Conservation (phyloP, 306 rosid genomes). For the Cicer yamashitae region DNA sequence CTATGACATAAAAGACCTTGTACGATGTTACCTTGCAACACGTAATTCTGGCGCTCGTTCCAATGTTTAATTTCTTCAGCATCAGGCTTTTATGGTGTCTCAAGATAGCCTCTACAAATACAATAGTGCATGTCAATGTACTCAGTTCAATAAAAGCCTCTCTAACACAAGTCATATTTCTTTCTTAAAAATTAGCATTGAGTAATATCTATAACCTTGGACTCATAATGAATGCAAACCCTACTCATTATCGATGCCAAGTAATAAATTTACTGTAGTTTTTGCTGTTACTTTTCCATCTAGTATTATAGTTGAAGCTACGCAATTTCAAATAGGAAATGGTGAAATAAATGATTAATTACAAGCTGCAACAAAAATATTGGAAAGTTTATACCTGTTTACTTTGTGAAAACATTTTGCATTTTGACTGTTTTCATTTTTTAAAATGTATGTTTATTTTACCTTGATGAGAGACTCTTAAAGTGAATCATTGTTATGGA, state of each 20-base stretch:
- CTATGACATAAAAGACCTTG: too few species aligned
- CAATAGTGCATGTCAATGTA: background rate
- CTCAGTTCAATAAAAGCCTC: background rate
- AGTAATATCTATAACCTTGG: background rate
- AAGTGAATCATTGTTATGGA: too few species aligned
- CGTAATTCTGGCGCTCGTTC: too few species aligned
- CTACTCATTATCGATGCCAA: background rate
- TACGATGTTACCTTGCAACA: too few species aligned
- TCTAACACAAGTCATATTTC: slow-evolving; percentile 17
- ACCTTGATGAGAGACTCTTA: too few species aligned
- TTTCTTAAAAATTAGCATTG: slow-evolving; percentile 11
- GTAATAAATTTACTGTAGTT: background rate
- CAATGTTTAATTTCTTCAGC: background rate
- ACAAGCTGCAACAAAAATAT: background rate
- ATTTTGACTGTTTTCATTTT: too few species aligned
- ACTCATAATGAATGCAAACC: background rate
- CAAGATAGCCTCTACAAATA: slow-evolving; percentile 10
- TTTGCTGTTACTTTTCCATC: slow-evolving; percentile 27
- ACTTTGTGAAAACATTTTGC: too few species aligned
- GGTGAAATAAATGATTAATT: background rate
- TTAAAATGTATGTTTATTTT: too few species aligned
- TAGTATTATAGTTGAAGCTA: background rate
- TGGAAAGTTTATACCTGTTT: background rate
- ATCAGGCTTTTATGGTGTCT: background rate
- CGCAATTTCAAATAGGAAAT: background rate